These are phyloP conservation scores for Bothriochloa decipiens DNA, from an alignment of 176 grass and related monocot genomes.

Conservation along the genomic window DNA sequence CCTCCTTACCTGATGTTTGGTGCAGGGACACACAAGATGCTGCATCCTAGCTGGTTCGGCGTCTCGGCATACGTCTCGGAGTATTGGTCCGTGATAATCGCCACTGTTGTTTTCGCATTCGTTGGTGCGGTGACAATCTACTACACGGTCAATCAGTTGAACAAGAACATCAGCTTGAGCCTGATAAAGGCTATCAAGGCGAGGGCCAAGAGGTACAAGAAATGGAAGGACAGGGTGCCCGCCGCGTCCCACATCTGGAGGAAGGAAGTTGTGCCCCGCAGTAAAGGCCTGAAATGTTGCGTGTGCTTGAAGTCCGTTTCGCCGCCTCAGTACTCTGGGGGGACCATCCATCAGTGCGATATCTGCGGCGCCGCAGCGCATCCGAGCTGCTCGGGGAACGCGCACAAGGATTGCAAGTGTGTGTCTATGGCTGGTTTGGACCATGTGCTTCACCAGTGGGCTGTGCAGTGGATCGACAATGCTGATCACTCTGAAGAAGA, in stretches of 20 bases:
- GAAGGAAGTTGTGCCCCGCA: slow-evolving; percentile 47
- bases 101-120: slow-evolving; percentile 28
- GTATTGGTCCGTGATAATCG: slow-evolving; percentile 51
- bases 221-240: slow-evolving; percentile 69
- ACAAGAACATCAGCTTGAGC: slow-evolving; percentile 69
- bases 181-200: slow-evolving; percentile 72
- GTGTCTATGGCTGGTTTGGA: slow-evolving; percentile 75
- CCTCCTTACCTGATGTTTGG: not conserved
- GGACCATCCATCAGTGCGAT: slow-evolving; percentile 60
- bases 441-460: slow-evolving; percentile 84
- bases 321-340: slow-evolving; percentile 43
- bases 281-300: slow-evolving; percentile 79
- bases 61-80: slow-evolving; percentile 45
- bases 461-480: slow-evolving; percentile 70
- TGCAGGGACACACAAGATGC: slow-evolving; percentile 58
- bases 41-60: slow-evolving; percentile 55
- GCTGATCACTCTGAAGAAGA: slow-evolving; percentile 70
- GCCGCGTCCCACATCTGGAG: slow-evolving; percentile 73
- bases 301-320: slow-evolving; percentile 79
- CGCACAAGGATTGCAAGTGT: slow-evolving; percentile 87
- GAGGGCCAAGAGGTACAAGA: slow-evolving; percentile 68
- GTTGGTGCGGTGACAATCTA: slow-evolving; percentile 53
- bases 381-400: slow-evolving; percentile 68
- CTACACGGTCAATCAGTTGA: slow-evolving; percentile 68
- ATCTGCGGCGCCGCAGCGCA: slow-evolving; percentile 77